Conservation (phyloP, 2,329 filamentous ascomycete genomes). For the Fusarium continuum region DNA sequence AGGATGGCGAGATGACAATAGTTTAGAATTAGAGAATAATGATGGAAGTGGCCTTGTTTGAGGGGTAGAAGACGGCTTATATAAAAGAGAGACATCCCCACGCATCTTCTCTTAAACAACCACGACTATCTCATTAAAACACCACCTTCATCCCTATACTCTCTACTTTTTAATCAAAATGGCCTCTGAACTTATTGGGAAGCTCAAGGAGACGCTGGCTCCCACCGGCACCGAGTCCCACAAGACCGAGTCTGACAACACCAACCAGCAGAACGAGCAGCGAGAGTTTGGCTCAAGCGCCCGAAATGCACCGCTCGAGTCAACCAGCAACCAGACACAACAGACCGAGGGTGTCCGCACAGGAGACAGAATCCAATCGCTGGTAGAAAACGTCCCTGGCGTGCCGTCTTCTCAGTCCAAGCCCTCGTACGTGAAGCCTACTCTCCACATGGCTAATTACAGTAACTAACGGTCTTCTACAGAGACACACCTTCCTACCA, state of each 20-base stretch:
- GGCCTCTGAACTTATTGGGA: constrained; percentile 31
- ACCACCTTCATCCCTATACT: neutral
- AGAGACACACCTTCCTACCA: neutral
- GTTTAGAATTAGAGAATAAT: constrained; percentile 3
- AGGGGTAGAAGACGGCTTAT: neutral
- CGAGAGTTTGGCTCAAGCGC: neutral
- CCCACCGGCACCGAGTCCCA: constrained; percentile 15
- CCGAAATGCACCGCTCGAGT: neutral
- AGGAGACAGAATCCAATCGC: constrained; percentile 17
- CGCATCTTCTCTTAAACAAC: neutral
- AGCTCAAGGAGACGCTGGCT: constrained; percentile 33
- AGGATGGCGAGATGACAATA: neutral
- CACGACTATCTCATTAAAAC: neutral
- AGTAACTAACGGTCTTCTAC: neutral
- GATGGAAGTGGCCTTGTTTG: neutral
- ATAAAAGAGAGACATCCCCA: neutral
- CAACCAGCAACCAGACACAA: neutral
- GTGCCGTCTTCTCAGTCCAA: constrained; percentile 10
- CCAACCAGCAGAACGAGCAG: constrained; percentile 4
- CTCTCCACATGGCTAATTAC: fast-evolving
- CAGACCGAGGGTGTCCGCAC: constrained; percentile 19
- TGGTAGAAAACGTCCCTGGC: constrained; percentile 24
- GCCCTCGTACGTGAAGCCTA: neutral
- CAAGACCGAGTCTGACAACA: neutral
- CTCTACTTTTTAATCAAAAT: constrained; percentile 8